A percentile compares a stretch with the other conserved stretches of the same genome.
phyloP scores from a whole-genome alignment of 768 basidiomycete genomes.

The Suillus luteus region DNA sequence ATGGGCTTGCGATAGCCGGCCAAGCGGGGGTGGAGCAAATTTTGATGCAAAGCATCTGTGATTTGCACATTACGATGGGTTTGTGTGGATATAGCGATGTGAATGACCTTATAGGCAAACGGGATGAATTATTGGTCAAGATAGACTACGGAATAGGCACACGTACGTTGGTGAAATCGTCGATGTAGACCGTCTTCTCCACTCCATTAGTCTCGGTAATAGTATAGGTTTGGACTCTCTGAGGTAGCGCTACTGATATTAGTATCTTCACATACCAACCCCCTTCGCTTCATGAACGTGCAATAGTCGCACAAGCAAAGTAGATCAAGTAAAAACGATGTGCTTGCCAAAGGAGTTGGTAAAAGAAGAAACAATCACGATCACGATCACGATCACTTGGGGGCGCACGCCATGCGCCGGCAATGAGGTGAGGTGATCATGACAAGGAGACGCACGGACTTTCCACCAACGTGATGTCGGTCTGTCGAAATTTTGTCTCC shows the following conservation, averaged over 20 bases:
- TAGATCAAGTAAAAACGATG: neutral
- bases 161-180: neutral
- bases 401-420: neutral
- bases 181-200: neutral
- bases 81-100: conserved; percentile 41
- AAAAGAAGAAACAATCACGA: neutral
- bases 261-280: neutral
- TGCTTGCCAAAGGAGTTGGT: neutral
- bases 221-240: neutral
- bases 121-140: conserved; percentile 36
- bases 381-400: neutral
- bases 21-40: conserved; percentile 52
- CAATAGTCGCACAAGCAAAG: neutral
- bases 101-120: conserved; percentile 40
- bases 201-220: neutral
- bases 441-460: neutral
- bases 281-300: neutral
- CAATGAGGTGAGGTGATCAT: neutral
- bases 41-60: conserved; percentile 44
- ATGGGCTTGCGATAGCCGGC: conserved; percentile 50
- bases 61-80: conserved; percentile 46
- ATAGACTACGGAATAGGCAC: conserved; percentile 30
- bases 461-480: neutral
- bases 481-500: too few relatives aligned
- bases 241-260: neutral